These are phyloP conservation scores for Xylaria curta DNA, from an alignment of 495 filamentous ascomycete species.

Conservation along the genomic window DNA sequence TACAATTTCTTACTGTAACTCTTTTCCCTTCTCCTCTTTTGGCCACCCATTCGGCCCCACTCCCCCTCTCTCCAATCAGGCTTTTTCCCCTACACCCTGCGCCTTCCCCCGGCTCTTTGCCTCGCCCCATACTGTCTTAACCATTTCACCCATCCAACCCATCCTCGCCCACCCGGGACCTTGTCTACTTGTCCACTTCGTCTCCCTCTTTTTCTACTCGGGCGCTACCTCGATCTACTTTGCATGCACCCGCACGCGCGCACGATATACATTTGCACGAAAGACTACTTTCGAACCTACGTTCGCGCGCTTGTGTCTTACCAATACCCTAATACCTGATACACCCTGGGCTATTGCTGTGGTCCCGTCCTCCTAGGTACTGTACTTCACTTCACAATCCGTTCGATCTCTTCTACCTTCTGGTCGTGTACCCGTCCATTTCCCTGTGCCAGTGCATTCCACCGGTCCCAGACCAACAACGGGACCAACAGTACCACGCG, in stretches of 20 bases:
- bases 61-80: constrained; percentile 1
- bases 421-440: constrained; percentile 26
- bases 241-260: constrained; percentile 29
- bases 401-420: constrained; percentile 19
- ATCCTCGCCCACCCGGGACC: constrained; percentile 23
- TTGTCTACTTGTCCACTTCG: constrained; percentile 31
- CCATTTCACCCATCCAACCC: constrained; percentile 19
- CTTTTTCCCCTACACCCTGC: constrained; percentile 7
- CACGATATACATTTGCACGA: constrained; percentile 21
- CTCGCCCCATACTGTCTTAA: constrained; percentile 18
- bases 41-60: not conserved
- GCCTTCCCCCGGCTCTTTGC: constrained; percentile 14
- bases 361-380: constrained; percentile 16
- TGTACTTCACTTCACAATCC: not conserved
- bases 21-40: not conserved
- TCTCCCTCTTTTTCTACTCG: constrained; percentile 26
- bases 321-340: constrained; percentile 5
- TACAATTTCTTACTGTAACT: not conserved
- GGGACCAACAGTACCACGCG: constrained; percentile 27
- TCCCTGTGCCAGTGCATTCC: constrained; percentile 25
- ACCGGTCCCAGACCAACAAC: constrained; percentile 20
- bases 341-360: constrained; percentile 8
- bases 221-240: constrained; percentile 32
- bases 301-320: constrained; percentile 19
- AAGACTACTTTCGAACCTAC: constrained; percentile 17